Conservation (phyloP, 345 rosid species). For the Eutrema yunnanense region DNA sequence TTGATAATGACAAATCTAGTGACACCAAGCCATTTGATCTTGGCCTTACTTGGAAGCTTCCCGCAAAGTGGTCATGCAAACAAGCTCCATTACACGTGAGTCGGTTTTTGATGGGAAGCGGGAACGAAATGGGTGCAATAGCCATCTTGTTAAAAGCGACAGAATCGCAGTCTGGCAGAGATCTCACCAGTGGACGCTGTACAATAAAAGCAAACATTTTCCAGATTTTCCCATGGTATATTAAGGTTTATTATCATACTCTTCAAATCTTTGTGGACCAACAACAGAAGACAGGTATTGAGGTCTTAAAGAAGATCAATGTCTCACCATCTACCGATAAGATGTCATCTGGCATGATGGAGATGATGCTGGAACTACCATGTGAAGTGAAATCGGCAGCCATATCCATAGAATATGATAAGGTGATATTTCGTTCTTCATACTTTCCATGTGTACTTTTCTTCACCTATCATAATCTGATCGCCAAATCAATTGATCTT, state of each 20-base stretch:
- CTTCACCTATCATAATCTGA: not conserved
- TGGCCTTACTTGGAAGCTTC: constrained; percentile 66
- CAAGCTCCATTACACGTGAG: constrained; percentile 67
- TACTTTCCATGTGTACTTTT: not conserved
- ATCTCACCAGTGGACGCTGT: constrained; percentile 33
- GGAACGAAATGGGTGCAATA: constrained; percentile 94
- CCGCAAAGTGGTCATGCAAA: constrained; percentile 63
- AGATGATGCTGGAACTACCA: constrained; percentile 75
- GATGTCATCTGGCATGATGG: constrained; percentile 89
- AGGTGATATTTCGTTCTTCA: constrained; percentile 41
- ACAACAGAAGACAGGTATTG: constrained; percentile 41
- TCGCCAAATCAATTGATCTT: not conserved
- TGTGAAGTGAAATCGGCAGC: constrained; percentile 67
- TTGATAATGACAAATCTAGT: constrained; percentile 50
- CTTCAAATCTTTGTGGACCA: constrained; percentile 70
- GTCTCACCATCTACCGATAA: constrained; percentile 89
- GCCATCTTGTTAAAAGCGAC: constrained; percentile 75
- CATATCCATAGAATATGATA: constrained; percentile 81
- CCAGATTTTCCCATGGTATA: constrained; percentile 97
- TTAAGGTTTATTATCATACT: constrained; percentile 81
- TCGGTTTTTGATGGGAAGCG: constrained; percentile 96
- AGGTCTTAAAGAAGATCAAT: constrained; percentile 54
- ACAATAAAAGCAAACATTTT: constrained; percentile 57
- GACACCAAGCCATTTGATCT: constrained; percentile 61
- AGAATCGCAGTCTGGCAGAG: constrained; percentile 12